These are phyloP conservation scores for Dacryopinax primogenitus DNA, from an alignment of 768 basidiomycete genomes.

Conservation along the genomic window DNA sequence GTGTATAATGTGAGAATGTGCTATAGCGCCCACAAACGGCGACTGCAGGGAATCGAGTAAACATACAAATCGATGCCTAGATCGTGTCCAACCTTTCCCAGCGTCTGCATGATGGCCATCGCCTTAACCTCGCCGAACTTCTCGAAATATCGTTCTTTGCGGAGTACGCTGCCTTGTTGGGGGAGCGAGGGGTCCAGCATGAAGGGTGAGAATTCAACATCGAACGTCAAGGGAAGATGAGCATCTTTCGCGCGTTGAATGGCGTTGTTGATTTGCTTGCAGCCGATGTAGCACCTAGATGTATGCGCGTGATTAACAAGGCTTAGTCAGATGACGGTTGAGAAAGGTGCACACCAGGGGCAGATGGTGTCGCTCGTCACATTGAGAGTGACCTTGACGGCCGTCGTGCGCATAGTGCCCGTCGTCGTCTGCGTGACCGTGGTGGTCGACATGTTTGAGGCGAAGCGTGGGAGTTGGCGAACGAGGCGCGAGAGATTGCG, in stretches of 20 bases:
- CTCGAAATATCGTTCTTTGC: conserved; percentile 14
- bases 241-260: conserved; percentile 24
- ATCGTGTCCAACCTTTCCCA: conserved; percentile 42
- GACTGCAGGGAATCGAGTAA: neutral
- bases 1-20: conserved; percentile 13
- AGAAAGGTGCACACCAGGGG: neutral
- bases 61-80: conserved; percentile 48
- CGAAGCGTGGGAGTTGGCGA: neutral
- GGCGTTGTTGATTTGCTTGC: conserved; percentile 31
- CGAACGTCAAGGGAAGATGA: conserved; percentile 27
- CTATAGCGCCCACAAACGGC: neutral
- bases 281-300: conserved; percentile 31
- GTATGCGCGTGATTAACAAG: neutral
- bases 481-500: neutral
- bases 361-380: conserved; percentile 1
- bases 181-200: conserved; percentile 32
- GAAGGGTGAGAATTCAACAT: conserved; percentile 39
- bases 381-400: neutral
- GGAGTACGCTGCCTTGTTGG: neutral
- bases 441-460: neutral
- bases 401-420: neutral
- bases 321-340: neutral
- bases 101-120: conserved; percentile 30
- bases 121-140: conserved; percentile 44
- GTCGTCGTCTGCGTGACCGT: neutral